These are phyloP conservation scores for Podaxis pistillaris DNA, from an alignment of 768 basidiomycete genomes.

Conservation along the genomic window DNA sequence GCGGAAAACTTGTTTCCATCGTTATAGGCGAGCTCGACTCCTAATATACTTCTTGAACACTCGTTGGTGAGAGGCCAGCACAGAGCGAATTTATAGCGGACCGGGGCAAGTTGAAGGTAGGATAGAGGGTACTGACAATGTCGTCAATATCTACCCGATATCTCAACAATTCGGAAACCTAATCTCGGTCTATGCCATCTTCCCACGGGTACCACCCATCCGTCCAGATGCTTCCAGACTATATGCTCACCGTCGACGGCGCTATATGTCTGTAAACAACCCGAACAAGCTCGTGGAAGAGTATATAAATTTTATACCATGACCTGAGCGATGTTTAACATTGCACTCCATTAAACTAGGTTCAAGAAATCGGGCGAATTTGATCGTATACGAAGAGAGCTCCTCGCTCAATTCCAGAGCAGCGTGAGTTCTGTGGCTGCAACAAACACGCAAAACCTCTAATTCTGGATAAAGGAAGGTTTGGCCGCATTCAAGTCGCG, in stretches of 20 bases:
- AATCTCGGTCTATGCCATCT: neutral
- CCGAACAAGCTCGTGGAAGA: slow-evolving; percentile 66
- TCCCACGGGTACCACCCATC: neutral
- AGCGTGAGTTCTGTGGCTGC: slow-evolving; percentile 8
- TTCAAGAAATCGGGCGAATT: slow-evolving; percentile 83
- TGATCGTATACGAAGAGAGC: slow-evolving; percentile 65
- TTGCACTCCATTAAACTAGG: slow-evolving; percentile 31
- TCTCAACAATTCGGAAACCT: neutral
- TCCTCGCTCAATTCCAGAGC: slow-evolving; percentile 59
- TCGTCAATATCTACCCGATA: neutral
- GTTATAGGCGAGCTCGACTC: neutral
- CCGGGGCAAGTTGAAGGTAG: neutral
- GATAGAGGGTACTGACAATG: neutral
- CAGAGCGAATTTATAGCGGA: neutral
- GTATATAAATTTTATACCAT: slow-evolving; percentile 31
- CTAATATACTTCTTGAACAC: neutral
- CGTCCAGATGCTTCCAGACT: neutral
- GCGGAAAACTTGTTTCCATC: slow-evolving; percentile 56
- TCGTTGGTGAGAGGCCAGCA: neutral
- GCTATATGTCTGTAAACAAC: slow-evolving; percentile 47
- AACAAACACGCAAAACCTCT: neutral
- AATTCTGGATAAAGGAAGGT: slow-evolving; percentile 39
- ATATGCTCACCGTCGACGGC: neutral
- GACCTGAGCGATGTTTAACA: slow-evolving; percentile 3
- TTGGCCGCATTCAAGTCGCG: slow-evolving; percentile 52